Base-by-base conservation (phyloP, 1,139 yeast species). In the Nakaseomyces uthaithaninus region DNA sequence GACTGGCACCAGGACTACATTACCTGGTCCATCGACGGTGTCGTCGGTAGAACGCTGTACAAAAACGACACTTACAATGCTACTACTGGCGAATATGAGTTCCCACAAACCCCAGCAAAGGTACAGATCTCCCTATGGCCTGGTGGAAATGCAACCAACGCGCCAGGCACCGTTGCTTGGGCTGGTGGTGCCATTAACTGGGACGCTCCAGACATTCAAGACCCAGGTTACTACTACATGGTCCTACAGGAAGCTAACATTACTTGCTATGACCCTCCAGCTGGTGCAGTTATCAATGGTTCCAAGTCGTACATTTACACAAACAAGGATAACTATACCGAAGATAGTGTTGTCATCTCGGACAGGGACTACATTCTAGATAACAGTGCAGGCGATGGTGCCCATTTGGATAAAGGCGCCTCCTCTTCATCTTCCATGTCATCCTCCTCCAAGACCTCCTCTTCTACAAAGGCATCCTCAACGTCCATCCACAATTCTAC, bases 51-150 rank as follows among this genome's bases (percentile, higher is more conserved):
- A 66, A 77, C 84, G 3, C 69, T 87, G 52, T 60, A 69, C 39
- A 81, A 67, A 57, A 65, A 65, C 15, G 83, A 75, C 48, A 86
- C 95, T 19, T 80, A 67, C 61, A 86, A 87, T 62, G 60, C 62
- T 4, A 82, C 95, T 14, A 47, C 73, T 9, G 66, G 75, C 8
- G 53, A 56, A 17, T 85, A 77, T 65, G 63, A 65, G 45, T 89
- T 56, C 68, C 97, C 96, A 15, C 94, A 85, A 66, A 86, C 96
- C 2, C 97, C 97, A 4, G 67, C 93, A 3, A 75, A 93, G 57
- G 66, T 89, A 42, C 94, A 87, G 65, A 63, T 85, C 46, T 85
- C 95, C 8, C 62, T 89, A 48, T 89, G 96, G 96, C 95, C 96
- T 6, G 96, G 82, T 66, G 96, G 95, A 55, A 75, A 70, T 49